phyloP scores from a whole-genome alignment of 164 flowering plant genomes.

The Nelumbo lutea region DNA sequence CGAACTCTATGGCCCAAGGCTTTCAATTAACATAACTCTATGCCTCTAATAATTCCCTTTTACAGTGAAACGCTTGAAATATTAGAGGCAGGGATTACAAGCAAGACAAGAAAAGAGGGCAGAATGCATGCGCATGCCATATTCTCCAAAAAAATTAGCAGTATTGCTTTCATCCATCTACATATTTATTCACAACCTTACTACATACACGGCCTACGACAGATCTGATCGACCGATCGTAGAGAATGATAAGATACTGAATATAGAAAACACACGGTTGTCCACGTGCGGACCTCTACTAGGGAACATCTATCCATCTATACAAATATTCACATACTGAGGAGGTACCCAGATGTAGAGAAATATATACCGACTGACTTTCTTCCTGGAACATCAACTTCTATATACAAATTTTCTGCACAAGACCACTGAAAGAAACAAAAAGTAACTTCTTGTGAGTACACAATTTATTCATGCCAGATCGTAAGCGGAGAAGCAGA shows the following conservation, averaged over 20 bases:
- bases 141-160: background rate
- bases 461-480: background rate
- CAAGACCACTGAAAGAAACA: conserved; percentile 19
- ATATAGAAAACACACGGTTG: background rate
- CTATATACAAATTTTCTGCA: conserved; percentile 31
- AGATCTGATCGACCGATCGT: too few relatives aligned
- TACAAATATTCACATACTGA: conserved; percentile 39
- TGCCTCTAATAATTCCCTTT: too few relatives aligned
- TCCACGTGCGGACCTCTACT: background rate
- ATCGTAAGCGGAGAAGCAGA: background rate
- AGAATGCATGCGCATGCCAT: background rate
- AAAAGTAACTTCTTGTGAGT: background rate
- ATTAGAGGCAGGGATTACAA: background rate
- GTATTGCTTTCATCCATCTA: background rate
- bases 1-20: too few relatives aligned
- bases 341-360: conserved; percentile 9
- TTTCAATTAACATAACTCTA: too few relatives aligned
- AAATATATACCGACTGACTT: background rate
- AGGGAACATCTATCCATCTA: conserved; percentile 12
- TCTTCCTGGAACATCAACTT: background rate
- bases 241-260: too few relatives aligned
- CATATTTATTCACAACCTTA: background rate
- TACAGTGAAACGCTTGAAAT: too few relatives aligned
- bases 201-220: background rate
- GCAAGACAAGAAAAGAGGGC: background rate